These are phyloP conservation scores for Cryptococcus sp. DNA, from an alignment of 1,284 basidiomycete genomes.

Conservation along the genomic window DNA sequence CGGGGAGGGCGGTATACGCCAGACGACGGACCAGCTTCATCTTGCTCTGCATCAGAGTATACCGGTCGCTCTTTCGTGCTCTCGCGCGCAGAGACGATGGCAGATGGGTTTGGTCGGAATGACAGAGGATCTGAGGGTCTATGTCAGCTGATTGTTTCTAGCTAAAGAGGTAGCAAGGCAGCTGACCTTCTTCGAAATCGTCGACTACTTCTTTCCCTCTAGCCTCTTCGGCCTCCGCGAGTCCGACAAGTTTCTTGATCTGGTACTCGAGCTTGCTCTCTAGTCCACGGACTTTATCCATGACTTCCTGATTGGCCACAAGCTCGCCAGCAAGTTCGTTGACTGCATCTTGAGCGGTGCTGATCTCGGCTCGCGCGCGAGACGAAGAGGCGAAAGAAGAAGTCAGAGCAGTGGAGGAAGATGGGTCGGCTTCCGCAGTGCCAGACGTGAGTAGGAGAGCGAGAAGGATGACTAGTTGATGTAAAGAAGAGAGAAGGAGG, in stretches of 20 bases:
- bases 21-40: slow-evolving; percentile 47
- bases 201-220: slow-evolving; percentile 58
- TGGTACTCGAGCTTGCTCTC: slow-evolving; percentile 91
- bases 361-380: slow-evolving; percentile 9
- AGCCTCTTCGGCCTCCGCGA: slow-evolving; percentile 61
- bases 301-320: slow-evolving; percentile 52
- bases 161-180: not conserved
- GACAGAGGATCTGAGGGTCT: slow-evolving; percentile 72
- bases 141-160: slow-evolving; percentile 6
- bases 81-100: slow-evolving; percentile 37
- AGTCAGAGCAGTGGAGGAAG: slow-evolving; percentile 23
- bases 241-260: slow-evolving; percentile 84
- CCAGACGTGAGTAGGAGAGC: slow-evolving; percentile 55
- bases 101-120: slow-evolving; percentile 80
- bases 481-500: slow-evolving; percentile 80
- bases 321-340: slow-evolving; percentile 43
- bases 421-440: slow-evolving; percentile 13
- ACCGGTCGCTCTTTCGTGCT: slow-evolving; percentile 11
- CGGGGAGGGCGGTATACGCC: slow-evolving; percentile 89
- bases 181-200: slow-evolving; percentile 64
- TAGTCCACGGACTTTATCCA: slow-evolving; percentile 60
- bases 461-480: slow-evolving; percentile 76
- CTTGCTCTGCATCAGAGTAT: slow-evolving; percentile 33
- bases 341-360: slow-evolving; percentile 6
- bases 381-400: slow-evolving; percentile 14